phyloP scores from a whole-genome alignment of 306 rosid genomes.

The Ziziphus jujuba region DNA sequence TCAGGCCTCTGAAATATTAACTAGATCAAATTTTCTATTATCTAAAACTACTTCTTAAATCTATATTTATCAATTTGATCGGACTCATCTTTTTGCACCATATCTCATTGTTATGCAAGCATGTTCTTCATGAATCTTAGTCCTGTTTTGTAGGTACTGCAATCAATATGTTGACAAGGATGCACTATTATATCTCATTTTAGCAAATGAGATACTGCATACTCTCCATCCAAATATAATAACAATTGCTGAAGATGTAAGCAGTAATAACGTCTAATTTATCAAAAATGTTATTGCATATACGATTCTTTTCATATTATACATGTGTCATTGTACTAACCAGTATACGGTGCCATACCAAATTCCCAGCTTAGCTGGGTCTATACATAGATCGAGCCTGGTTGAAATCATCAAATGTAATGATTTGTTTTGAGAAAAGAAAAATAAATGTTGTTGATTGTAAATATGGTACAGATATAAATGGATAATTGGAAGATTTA shows the following conservation, averaged over 20 bases:
- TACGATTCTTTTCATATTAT: too few species aligned
- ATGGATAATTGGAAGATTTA: too few species aligned
- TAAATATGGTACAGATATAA: too few species aligned
- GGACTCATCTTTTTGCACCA: constrained; percentile 6
- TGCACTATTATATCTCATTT: constrained; percentile 74
- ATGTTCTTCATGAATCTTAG: constrained; percentile 6
- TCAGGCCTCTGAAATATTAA: neutral
- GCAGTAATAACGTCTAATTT: constrained; percentile 5
- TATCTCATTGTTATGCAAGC: neutral
- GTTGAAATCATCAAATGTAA: too few species aligned
- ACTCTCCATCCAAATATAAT: constrained; percentile 72
- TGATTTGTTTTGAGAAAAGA: too few species aligned
- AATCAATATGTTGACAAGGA: constrained; percentile 96
- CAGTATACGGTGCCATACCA: too few species aligned
- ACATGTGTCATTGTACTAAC: too few species aligned
- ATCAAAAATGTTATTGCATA: too few species aligned
- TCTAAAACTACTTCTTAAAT: neutral
- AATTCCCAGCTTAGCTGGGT: too few species aligned
- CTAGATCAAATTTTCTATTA: neutral
- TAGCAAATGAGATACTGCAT: constrained; percentile 90
- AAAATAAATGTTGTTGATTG: too few species aligned
- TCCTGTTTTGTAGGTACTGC: constrained; percentile 65
- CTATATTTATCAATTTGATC: neutral
- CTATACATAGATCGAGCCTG: too few species aligned
- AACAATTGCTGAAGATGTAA: constrained; percentile 95